Evolutionary conservation across 495 filamentous ascomycete species (phyloP).

Genomic region (Podospora tetraspora): DNA sequence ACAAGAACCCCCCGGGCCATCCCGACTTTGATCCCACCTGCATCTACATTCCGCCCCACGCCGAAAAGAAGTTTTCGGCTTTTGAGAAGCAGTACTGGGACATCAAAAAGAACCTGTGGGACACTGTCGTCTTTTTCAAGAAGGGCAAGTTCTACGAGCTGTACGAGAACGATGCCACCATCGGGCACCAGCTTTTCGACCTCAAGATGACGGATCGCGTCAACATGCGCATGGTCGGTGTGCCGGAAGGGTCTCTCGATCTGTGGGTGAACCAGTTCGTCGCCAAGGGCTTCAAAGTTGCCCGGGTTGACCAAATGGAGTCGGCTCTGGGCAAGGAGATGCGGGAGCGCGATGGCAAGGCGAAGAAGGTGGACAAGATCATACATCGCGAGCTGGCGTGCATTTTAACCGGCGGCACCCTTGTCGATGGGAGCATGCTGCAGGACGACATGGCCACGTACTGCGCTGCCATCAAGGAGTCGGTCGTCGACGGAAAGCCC

Average conservation of each 20-base stretch:
- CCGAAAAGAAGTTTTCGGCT: conserved; percentile 73
- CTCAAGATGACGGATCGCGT: conserved; percentile 96
- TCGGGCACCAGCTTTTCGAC: conserved; percentile 95
- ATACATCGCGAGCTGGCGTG: conserved; percentile 87
- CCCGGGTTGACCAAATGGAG: conserved; percentile 92
- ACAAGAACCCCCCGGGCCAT: conserved; percentile 71
- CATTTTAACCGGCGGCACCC: conserved; percentile 84
- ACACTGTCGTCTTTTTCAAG: conserved; percentile 98
- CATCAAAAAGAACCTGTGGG: conserved; percentile 97
- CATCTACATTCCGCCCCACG: conserved; percentile 75
- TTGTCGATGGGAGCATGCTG: conserved; percentile 94
- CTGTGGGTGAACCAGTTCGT: conserved; percentile 95
- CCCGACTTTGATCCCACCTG: conserved; percentile 91
- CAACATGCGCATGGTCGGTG: conserved; percentile 98
- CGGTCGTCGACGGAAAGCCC: conserved; percentile 66
- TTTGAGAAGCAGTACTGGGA: conserved; percentile 99
- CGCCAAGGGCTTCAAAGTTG: conserved; percentile 92
- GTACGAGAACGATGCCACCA: conserved; percentile 96
- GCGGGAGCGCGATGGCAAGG: conserved; percentile 72
- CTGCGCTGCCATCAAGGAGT: conserved; percentile 94
- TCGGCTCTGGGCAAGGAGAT: conserved; percentile 95
- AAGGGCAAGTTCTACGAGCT: conserved; percentile 99
- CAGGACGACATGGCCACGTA: conserved; percentile 97
- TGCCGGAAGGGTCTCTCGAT: conserved; percentile 83
- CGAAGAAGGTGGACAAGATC: conserved; percentile 74